A percentile compares a stretch with the other conserved stretches of the same genome.
Evolutionary conservation across 2,329 filamentous ascomycete species (phyloP).

Genomic region (Aspergillus neotritici): DNA sequence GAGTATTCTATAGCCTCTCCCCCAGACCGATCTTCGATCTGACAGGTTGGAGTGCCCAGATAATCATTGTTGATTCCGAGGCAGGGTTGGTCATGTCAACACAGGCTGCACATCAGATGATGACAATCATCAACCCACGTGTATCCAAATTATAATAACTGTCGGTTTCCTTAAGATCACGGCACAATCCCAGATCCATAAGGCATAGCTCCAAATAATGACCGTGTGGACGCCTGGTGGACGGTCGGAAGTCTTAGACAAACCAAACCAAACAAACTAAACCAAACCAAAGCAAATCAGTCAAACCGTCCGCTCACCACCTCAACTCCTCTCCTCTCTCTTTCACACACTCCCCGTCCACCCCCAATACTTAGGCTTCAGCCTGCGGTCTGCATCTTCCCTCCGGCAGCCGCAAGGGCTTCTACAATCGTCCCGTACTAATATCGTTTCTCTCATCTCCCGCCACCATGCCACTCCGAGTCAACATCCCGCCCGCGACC

Average conservation of each 20-base stretch:
- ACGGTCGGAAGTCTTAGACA: no score
- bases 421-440: neutral
- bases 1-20: no score
- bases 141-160: neutral
- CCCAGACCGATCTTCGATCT: no score
- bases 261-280: neutral
- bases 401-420: constrained; percentile 16
- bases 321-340: constrained; percentile 2
- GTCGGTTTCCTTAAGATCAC: no score
- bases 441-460: neutral
- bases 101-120: no score
- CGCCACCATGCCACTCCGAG: constrained; percentile 65
- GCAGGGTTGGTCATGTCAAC: no score
- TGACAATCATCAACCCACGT: neutral
- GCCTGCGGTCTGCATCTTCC: constrained; percentile 17
- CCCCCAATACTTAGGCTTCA: constrained; percentile 10
- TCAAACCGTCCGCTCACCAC: neutral
- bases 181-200: no score
- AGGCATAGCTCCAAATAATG: no score
- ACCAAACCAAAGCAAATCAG: constrained; percentile 1
- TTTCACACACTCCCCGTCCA: constrained; percentile 3
- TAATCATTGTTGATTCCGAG: no score
- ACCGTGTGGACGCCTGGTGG: no score
- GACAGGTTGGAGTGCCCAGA: no score
- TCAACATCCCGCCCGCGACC: constrained; percentile 90